Percentiles rank a stretch among this genome's conserved stretches.
These are phyloP conservation scores for Uncinocarpus reesii DNA, from an alignment of 2,329 filamentous ascomycete species.

Conservation along the genomic window DNA sequence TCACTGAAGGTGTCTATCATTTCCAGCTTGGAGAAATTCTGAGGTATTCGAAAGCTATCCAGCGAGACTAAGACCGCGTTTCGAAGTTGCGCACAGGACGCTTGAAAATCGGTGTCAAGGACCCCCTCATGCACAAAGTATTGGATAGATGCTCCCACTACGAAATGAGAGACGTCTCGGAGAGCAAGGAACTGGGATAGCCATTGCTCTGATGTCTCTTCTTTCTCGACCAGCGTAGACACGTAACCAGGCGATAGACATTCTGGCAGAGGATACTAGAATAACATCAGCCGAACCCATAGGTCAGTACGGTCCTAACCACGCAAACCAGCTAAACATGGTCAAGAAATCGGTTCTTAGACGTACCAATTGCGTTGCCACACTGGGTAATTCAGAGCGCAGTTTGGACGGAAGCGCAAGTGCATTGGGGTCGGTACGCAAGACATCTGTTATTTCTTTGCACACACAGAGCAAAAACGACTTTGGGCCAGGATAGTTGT, in stretches of 20 bases:
- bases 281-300: not conserved
- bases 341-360: not conserved
- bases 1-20: conserved; percentile 30
- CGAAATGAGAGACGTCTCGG: conserved; percentile 33
- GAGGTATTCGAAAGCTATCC: conserved; percentile 29
- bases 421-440: conserved; percentile 29
- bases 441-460: conserved; percentile 29
- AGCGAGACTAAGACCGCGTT: conserved; percentile 32
- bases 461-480: conserved; percentile 33
- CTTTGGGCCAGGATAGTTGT: conserved; percentile 33
- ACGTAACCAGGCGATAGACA: conserved; percentile 31
- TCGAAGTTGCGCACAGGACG: conserved; percentile 28
- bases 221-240: conserved; percentile 25
- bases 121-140: conserved; percentile 30
- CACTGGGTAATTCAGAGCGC: conserved; percentile 29
- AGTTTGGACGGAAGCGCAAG: conserved; percentile 28
- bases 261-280: conserved; percentile 32
- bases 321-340: not conserved
- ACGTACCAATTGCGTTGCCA: conserved; percentile 32
- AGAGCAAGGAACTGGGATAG: conserved; percentile 33
- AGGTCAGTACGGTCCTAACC: not conserved
- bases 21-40: conserved; percentile 28
- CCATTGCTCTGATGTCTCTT: conserved; percentile 28
- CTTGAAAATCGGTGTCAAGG: conserved; percentile 27
- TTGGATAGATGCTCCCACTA: conserved; percentile 34